phyloP scores from a whole-genome alignment of 441 rosid genomes.

The Adansonia madagascariensis region DNA sequence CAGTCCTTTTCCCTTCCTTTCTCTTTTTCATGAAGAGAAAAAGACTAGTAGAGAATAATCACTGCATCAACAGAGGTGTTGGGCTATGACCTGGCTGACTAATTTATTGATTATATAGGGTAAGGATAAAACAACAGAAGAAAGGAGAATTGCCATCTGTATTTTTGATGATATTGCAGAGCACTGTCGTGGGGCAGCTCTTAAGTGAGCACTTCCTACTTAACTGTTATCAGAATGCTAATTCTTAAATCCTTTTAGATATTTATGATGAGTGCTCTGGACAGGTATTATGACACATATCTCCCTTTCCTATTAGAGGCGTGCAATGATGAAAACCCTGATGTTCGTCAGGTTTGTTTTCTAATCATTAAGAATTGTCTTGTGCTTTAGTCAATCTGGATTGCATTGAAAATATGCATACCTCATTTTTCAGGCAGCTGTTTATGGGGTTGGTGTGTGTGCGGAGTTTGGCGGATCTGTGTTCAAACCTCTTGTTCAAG shows the following conservation, averaged over 20 bases:
- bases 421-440: conserved; percentile 54
- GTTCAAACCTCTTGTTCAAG: conserved; percentile 57
- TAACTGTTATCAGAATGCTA: conserved; percentile 11
- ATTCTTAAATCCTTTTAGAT: conserved; percentile 3
- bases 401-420: conserved; percentile 9
- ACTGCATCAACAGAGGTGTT: not conserved
- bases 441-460: conserved; percentile 64
- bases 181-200: conserved; percentile 61
- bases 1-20: not conserved
- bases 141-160: conserved; percentile 65
- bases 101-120: conserved; percentile 42
- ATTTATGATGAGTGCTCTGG: conserved; percentile 17
- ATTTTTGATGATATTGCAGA: conserved; percentile 69
- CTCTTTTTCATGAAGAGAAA: not conserved
- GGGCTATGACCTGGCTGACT: conserved; percentile 18
- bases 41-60: not conserved
- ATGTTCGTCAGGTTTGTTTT: conserved; percentile 61
- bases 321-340: conserved; percentile 57
- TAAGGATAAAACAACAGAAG: conserved; percentile 62
- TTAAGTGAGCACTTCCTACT: conserved; percentile 39
- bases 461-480: conserved; percentile 67
- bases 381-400: conserved; percentile 14
- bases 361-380: conserved; percentile 1
- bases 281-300: conserved; percentile 60
- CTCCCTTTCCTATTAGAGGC: conserved; percentile 68